Base-by-base conservation (phyloP, 257 asterid genomes). In the Cynanchum wilfordii region DNA sequence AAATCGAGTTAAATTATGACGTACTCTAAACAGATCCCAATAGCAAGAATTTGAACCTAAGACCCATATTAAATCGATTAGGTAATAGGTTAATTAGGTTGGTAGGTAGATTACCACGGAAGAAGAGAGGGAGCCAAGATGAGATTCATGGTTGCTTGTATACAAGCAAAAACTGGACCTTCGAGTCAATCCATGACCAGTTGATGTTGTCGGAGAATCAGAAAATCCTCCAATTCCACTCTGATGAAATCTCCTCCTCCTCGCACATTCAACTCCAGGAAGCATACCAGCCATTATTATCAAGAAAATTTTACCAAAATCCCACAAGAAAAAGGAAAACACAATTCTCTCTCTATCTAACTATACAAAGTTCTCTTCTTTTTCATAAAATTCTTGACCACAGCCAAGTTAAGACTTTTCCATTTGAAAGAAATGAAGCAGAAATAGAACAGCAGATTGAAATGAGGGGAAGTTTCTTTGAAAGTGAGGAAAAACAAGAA, bases 181-280 rank as follows among this genome's bases (percentile, higher is more conserved):
- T 62, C 92, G 80, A 17, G 82, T 81, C 52, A 51, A 2, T 58
- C 33, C 54, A n/a, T 5, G 40, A 7, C 58, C 69, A 27, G 64
- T n/a, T 27, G 80, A 65, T 13, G 70, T 22, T n/a, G 47, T 17
- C 0, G 88, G 76, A 51, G 85, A 77, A 73, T 84, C 85, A 36
- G 69, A 44, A 30, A 25, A 71, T 45, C 83, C 49, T 63, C 49
- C 78, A 60, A 70, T 36, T 29, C 73, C 81, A 67, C 83, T 82
- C 30, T 81, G 87, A 83, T 84, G 89, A 72, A 82, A 73, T 68
- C 90, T 78, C 49, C 96, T 84, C 38, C 92, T 80, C 70, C 96
- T 84, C 4, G 96, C 93, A 49, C 83, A 75, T 76, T 89, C 89
- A 45, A 87, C 93, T 36, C 93, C 93, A 16, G 96, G 89, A 2